Evolutionary conservation across 192 early-diverging fungal species (phyloP), one percentile per base, ranked within the genome.

Genomic region (Coemansia sp.): DNA sequence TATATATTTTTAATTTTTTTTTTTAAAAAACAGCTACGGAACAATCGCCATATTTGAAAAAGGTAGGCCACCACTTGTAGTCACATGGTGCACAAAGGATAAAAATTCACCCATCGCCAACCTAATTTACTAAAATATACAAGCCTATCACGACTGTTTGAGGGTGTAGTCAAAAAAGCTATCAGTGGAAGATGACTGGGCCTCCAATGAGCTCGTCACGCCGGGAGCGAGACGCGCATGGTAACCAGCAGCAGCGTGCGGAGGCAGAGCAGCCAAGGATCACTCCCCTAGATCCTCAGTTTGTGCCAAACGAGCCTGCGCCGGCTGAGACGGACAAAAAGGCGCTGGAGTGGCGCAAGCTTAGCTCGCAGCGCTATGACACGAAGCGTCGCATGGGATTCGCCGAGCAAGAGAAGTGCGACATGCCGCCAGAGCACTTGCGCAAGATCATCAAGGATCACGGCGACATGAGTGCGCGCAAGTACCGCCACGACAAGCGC

Each of bases 401-500:
- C 84, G 88, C 92, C 41, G 93, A 94, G 80, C 93, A 94, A 50
- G 92, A 96, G 69, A 99, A 99, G 77, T 92, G 90, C 61, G 89
- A 94, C 67, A 97, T 99, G 96, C 98, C 98, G 29, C 93, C 94
- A 37, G 96, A 98, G 70, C 95, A 97, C 84, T 85, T 98, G 66
- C 91, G 97, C 68, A 98, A 99, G 75, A 97, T 99, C 80, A 95
- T 98, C 77, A 95, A 94, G 76, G 98, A 99, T 74, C 98, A 98
- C 71, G 98, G 98, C 55, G 98, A 99, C 85, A 99, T 99, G 98
- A 94, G 95, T 21, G 90, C 89, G 39, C 94, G 94, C 79, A 98
- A 97, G 84, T 99, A 91, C 75, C 82, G 94, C 50, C 93, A 97
- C 62, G 98, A 99, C 86, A 98, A 98, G 77, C 93, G 98, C 63